Base-by-base conservation (phyloP, 2,329 filamentous ascomycete species). In the Cercospora sesami region DNA sequence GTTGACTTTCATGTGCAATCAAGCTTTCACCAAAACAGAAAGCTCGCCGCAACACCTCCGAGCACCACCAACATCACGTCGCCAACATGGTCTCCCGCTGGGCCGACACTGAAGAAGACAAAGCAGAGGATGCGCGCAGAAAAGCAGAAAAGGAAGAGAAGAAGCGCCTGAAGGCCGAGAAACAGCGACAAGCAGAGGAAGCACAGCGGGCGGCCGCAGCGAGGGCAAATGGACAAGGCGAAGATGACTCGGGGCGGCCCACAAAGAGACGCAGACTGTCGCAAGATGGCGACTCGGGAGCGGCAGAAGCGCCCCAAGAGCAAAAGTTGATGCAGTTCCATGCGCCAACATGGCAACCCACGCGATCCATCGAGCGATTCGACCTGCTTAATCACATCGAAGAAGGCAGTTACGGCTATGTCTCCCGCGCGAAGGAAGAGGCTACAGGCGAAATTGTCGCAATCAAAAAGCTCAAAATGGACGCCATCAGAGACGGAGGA, bases 331-430 rank as follows among this genome's bases (percentile, higher is more conserved):
- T 97, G 51, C 88, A 91, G 10, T 94, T 96, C 76, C 86, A 90
- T 9, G 83, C 84, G 14, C 86, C 86, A 9, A 80, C 83, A 73
- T 96, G 93, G 88, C 86, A 87, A 66, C 84, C 87, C 3, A 91
- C 90, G 76, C 86, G 91, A 68, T 91, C 91, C 77, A 90, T 96
- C 28, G 91, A 94, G 76, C 90, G 92, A 76, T 99, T 94, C 81
- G 92, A 97, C 75, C 91, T 92, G 73, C 84, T 99, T 66, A 99
- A 99, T 79, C 91, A 95, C 78, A 99, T 99, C 75, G 95, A 98
- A 80, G 95, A 99, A 82, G 95, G 95, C 39, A 93, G 93, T 8
- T 99, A 99, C 80, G 95, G 95, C 57, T 94, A 90, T 87, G 95
- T 99, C 4, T 94, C 94, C 64, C 86, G 95, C 67, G 95, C 93